Conservation (phyloP, 176 grass and related monocot genomes). For the Zoysia japonica region DNA sequence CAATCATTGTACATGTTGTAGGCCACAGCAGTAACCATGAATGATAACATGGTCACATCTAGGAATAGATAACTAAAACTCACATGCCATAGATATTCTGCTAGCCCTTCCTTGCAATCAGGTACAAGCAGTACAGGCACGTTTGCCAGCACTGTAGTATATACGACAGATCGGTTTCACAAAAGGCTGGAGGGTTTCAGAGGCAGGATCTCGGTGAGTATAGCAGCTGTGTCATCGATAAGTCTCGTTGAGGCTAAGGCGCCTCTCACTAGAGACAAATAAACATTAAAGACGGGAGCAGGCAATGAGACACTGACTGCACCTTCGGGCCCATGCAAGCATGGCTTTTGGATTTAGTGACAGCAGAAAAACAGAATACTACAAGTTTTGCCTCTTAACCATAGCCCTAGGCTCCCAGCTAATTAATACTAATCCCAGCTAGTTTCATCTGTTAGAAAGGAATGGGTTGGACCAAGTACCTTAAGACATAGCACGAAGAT, state of each 20-base stretch:
- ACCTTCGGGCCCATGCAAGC: constrained; percentile 31
- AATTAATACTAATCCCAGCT: not conserved
- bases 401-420: not conserved
- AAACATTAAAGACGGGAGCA: constrained; percentile 51
- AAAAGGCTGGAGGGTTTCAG: constrained; percentile 37
- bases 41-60: constrained; percentile 31
- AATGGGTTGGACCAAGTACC: not conserved
- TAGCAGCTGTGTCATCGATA: constrained; percentile 32
- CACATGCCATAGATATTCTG: constrained; percentile 26
- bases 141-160: constrained; percentile 35
- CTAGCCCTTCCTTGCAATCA: constrained; percentile 15
- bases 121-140: constrained; percentile 31
- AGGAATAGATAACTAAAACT: constrained; percentile 39
- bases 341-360: constrained; percentile 43
- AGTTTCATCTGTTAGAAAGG: not conserved
- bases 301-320: constrained; percentile 46
- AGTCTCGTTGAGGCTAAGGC: not conserved
- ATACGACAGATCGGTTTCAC: constrained; percentile 46
- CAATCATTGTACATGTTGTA: constrained; percentile 14
- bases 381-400: constrained; percentile 25
- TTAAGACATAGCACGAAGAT: constrained; percentile 3
- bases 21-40: not conserved
- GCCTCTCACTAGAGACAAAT: constrained; percentile 29
- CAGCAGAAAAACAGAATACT: constrained; percentile 11
- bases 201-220: constrained; percentile 32